Percentiles rank a stretch among this genome's conserved stretches.
phyloP scores from a whole-genome alignment of 2,329 filamentous ascomycete genomes.

The Pseudogymnoascus pannorum region DNA sequence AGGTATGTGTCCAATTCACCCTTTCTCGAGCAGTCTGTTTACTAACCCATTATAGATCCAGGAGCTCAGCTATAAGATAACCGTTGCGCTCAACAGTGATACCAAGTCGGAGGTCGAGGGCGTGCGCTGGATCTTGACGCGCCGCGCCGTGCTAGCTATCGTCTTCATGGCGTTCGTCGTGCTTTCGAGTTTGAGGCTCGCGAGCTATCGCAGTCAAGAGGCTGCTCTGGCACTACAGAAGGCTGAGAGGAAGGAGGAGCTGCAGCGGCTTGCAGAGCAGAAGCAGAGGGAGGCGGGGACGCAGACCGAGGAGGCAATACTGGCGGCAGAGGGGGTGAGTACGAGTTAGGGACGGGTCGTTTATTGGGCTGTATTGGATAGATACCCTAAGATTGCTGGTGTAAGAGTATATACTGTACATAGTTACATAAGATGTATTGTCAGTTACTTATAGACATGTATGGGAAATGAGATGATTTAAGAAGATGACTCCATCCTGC shows the following conservation, averaged over 20 bases:
- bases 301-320: conserved; percentile 2
- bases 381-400: neutral
- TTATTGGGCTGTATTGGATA: neutral
- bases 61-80: conserved; percentile 95
- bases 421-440: neutral
- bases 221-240: conserved; percentile 22
- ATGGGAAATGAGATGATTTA: neutral
- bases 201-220: conserved; percentile 41
- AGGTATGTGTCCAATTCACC: conserved; percentile 41
- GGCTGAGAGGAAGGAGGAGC: conserved; percentile 19
- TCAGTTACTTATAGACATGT: neutral
- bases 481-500: neutral
- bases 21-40: neutral
- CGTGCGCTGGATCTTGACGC: conserved; percentile 75
- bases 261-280: conserved; percentile 45
- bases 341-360: neutral
- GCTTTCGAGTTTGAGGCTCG: conserved; percentile 51
- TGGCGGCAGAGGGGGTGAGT: conserved; percentile 5
- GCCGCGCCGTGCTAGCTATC: conserved; percentile 56
- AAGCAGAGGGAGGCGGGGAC: conserved; percentile 3
- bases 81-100: conserved; percentile 80
- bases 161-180: conserved; percentile 58
- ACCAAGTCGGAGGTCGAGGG: conserved; percentile 87
- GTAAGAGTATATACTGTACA: conserved; percentile 1
- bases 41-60: conserved; percentile 55